Evolutionary conservation across 768 basidiomycete species (phyloP).

Genomic region (Crepidotus variabilis): DNA sequence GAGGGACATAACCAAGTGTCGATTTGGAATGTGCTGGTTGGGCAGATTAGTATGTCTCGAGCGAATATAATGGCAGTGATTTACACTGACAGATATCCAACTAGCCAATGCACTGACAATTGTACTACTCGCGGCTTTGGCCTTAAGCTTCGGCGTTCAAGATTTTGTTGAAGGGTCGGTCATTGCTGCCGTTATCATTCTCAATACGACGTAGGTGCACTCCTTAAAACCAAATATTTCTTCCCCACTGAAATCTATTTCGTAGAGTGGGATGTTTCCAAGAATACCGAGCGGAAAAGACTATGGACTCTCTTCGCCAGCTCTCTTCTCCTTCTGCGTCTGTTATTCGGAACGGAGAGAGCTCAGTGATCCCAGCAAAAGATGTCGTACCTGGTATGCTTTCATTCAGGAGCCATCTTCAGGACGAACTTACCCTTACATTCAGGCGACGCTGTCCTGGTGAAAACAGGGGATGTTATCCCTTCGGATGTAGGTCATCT

Average conservation of each 20-base stretch:
- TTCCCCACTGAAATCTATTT: neutral
- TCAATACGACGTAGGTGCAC: constrained; percentile 35
- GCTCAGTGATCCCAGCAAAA: constrained; percentile 35
- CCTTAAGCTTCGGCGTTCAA: constrained; percentile 50
- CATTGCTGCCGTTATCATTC: constrained; percentile 39
- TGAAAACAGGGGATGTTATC: constrained; percentile 38
- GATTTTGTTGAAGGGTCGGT: constrained; percentile 52
- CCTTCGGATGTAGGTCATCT: constrained; percentile 39
- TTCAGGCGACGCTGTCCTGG: constrained; percentile 33
- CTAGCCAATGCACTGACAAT: constrained; percentile 39
- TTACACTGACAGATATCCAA: neutral
- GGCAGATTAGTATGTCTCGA: constrained; percentile 27
- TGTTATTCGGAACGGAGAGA: constrained; percentile 39
- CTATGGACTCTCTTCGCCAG: constrained; percentile 45
- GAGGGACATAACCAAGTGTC: constrained; percentile 31
- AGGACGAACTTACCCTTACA: neutral
- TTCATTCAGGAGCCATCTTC: no score
- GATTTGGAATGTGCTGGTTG: constrained; percentile 27
- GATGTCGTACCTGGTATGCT: constrained; percentile 36
- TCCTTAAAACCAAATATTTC: no score
- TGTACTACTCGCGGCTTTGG: constrained; percentile 36
- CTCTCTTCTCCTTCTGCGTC: constrained; percentile 44
- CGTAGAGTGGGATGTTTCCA: constrained; percentile 41
- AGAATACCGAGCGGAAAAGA: constrained; percentile 46
- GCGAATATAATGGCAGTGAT: neutral